These are phyloP conservation scores for Bretziella fagacearum DNA, from an alignment of 2,329 filamentous ascomycete genomes.

Conservation along the genomic window DNA sequence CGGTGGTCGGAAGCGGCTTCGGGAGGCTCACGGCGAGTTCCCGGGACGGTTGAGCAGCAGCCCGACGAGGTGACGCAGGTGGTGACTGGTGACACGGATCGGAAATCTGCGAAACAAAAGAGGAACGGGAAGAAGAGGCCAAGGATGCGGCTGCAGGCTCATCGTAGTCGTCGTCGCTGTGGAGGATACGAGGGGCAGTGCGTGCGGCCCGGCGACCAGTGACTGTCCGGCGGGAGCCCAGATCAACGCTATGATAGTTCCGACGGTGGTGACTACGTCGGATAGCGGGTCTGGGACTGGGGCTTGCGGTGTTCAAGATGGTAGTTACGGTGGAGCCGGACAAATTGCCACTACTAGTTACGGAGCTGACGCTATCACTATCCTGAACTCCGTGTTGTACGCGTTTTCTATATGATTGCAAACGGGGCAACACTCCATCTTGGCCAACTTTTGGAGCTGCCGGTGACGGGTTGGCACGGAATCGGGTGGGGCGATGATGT, in stretches of 20 bases:
- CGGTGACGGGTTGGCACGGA: neutral
- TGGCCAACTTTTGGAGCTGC: neutral
- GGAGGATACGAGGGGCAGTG: neutral
- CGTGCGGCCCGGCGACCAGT: neutral
- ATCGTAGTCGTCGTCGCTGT: constrained; percentile 4
- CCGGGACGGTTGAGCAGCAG: neutral
- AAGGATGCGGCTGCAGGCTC: neutral
- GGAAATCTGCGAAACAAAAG: neutral
- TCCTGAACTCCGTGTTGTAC: neutral
- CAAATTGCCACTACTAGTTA: neutral
- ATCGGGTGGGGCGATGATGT: neutral
- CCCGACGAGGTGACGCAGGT: neutral
- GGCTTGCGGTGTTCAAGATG: neutral
- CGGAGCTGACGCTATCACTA: neutral
- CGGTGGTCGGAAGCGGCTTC: neutral
- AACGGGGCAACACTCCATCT: neutral
- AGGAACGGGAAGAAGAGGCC: constrained; percentile 8
- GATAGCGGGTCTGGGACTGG: neutral
- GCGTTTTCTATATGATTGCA: constrained; percentile 5
- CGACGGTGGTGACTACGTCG: neutral
- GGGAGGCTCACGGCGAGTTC: neutral
- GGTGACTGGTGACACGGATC: neutral
- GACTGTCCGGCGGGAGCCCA: neutral
- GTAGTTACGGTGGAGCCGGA: constrained; percentile 12
- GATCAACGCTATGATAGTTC: neutral